Conservation (phyloP, 257 asterid genomes). For the Solanum chilense region DNA sequence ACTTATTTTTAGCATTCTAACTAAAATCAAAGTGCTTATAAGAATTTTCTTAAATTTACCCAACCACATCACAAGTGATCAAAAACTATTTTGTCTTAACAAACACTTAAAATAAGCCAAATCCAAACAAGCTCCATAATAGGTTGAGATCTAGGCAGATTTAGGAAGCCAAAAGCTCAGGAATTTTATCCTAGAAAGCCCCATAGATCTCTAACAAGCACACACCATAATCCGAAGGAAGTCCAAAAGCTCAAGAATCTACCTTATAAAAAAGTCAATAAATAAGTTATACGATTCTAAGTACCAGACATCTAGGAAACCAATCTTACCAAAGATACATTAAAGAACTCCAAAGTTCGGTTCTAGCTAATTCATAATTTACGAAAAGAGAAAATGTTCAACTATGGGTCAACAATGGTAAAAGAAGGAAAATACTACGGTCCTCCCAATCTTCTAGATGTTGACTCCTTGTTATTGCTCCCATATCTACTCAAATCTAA, state of each 20-base stretch:
- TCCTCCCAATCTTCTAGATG: constrained; percentile 41
- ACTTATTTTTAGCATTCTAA: too few species aligned
- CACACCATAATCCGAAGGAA: neutral
- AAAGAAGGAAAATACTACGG: constrained; percentile 19
- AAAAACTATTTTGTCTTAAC: too few species aligned
- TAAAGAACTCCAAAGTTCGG: neutral
- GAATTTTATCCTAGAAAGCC: neutral
- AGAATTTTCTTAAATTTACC: too few species aligned
- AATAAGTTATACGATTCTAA: neutral
- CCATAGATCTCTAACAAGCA: neutral
- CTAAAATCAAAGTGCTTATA: too few species aligned
- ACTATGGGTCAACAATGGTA: neutral
- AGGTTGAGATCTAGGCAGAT: neutral
- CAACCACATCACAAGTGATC: too few species aligned
- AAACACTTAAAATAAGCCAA: too few species aligned
- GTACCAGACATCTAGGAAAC: neutral
- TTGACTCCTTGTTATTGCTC: constrained; percentile 49
- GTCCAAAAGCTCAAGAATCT: neutral
- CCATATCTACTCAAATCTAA: constrained; percentile 43
- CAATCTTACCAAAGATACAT: neutral
- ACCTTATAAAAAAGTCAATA: neutral
- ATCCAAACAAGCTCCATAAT: neutral
- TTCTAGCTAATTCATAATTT: neutral
- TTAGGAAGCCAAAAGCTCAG: neutral
- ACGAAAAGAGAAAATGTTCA: neutral